Conservation (phyloP, 1,284 basidiomycete genomes). For the Cryptococcus sp. region DNA sequence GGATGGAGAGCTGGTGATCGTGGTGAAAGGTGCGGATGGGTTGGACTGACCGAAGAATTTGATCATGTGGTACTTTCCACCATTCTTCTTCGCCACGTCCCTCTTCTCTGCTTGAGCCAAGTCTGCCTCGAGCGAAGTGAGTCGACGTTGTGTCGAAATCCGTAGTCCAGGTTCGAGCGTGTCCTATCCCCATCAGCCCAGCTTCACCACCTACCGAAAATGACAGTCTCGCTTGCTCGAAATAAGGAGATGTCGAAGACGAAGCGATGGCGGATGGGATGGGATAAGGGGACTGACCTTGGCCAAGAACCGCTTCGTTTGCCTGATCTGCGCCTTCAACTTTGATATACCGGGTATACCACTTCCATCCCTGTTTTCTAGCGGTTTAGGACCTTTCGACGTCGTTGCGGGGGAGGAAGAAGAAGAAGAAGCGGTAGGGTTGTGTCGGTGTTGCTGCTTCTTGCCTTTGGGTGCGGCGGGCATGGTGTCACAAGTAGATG, state of each 20-base stretch:
- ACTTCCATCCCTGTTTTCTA: slow-evolving; percentile 25
- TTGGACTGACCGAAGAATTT: slow-evolving; percentile 74
- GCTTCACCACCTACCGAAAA: no score
- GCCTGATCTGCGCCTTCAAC: slow-evolving; percentile 69
- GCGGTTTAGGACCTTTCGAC: slow-evolving; percentile 13
- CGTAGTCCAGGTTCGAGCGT: slow-evolving; percentile 69
- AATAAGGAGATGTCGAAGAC: no score
- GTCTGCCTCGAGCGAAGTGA: slow-evolving; percentile 69
- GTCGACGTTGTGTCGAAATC: slow-evolving; percentile 66
- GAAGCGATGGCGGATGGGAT: neutral
- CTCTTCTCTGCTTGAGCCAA: slow-evolving; percentile 57
- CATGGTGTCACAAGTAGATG: neutral
- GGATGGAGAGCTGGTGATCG: neutral
- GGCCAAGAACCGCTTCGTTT: slow-evolving; percentile 68
- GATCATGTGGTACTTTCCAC: slow-evolving; percentile 71
- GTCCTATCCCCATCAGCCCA: slow-evolving; percentile 50
- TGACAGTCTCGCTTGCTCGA: no score
- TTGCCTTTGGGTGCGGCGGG: neutral
- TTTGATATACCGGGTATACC: slow-evolving; percentile 51
- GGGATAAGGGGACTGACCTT: slow-evolving; percentile 52
- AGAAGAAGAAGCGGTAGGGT: neutral
- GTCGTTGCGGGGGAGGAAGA: neutral
- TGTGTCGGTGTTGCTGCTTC: neutral
- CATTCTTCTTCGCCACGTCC: slow-evolving; percentile 64
- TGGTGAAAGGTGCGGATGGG: neutral